Base-by-base conservation (phyloP, 495 filamentous ascomycete species). In the Thozetella sp. region DNA sequence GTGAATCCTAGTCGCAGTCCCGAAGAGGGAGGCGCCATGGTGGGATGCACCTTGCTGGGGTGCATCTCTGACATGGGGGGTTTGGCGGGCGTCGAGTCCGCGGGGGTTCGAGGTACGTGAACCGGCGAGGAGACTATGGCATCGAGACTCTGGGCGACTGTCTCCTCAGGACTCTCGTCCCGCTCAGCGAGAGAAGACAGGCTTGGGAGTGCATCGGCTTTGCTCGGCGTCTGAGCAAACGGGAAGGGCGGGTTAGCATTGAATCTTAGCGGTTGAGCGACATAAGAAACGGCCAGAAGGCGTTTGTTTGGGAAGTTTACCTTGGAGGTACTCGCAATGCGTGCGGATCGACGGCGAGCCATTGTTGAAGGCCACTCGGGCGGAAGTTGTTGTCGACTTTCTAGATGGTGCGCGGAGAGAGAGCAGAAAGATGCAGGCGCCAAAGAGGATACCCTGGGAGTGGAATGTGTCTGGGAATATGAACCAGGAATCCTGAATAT, bases 61-160 rank as follows among this genome's bases (percentile, higher is more conserved):
- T 93, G 90, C 89, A 92, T 92, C 67, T 92, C 89, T 30, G 86
- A 82, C 55, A 77, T 78, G 48, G 87, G 73, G 3, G 88, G 85
- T 66, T 85, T 85, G 26, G 79, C 60, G 10, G 81, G 72, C 12
- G 76, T 77, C n/a, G 75, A 71, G 45, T 66, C 58, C 25, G 70
- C 65, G 19, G 77, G 74, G 0, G 76, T 80, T 52, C 74, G 72
- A 19, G 80, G 75, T n/a, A 59, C 68, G 15, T 64, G 66, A 48
- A 63, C 58, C 12, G 80, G 79, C n/a, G 82, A 78, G n/a, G 76
- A 80, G 25, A 74, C 61, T 30, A 76, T 53, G 2, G 70, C 62
- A 61, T 74, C 61, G 30, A 75, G 65, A 25, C 59, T 69, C 26
- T 55, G 60, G 11, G 64, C 48, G 23, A 61, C 48, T 9, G 46